Percentiles rank a stretch among this genome's conserved stretches.
phyloP scores from a whole-genome alignment of 2,329 filamentous ascomycete species.

The Sclerotinia minor region DNA sequence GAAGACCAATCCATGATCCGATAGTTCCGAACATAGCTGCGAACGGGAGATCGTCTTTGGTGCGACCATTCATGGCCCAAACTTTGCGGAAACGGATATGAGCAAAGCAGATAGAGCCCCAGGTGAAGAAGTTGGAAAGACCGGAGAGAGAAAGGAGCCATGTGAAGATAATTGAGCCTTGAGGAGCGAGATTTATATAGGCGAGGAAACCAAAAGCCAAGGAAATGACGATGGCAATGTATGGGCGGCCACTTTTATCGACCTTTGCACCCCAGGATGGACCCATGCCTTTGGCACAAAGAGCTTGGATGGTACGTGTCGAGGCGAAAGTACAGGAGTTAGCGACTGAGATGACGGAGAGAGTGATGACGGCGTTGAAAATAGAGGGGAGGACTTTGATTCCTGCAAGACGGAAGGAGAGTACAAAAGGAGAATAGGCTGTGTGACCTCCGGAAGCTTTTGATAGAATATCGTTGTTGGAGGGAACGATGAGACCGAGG shows the following conservation, averaged over 20 bases:
- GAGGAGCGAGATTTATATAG: slow-evolving; percentile 59
- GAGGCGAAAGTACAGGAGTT: slow-evolving; percentile 92
- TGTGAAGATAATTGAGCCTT: slow-evolving; percentile 63
- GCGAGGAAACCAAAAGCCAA: slow-evolving; percentile 59
- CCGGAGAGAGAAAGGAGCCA: slow-evolving; percentile 74
- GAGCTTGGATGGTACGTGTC: slow-evolving; percentile 82
- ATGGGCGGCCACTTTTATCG: slow-evolving; percentile 75
- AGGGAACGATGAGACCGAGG: slow-evolving; percentile 80
- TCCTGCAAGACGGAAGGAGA: slow-evolving; percentile 81
- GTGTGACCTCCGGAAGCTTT: slow-evolving; percentile 64
- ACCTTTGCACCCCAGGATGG: slow-evolving; percentile 76
- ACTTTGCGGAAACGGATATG: slow-evolving; percentile 66
- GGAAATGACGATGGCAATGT: slow-evolving; percentile 53
- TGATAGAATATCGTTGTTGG: slow-evolving; percentile 62
- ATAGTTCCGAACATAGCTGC: slow-evolving; percentile 54
- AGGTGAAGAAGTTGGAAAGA: slow-evolving; percentile 73
- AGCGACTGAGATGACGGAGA: slow-evolving; percentile 85
- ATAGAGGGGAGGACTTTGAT: slow-evolving; percentile 80
- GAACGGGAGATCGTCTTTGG: slow-evolving; percentile 51
- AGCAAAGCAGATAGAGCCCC: slow-evolving; percentile 66
- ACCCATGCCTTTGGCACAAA: slow-evolving; percentile 84
- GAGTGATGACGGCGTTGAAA: slow-evolving; percentile 91
- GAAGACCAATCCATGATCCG: slow-evolving; percentile 68
- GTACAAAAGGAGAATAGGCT: slow-evolving; percentile 82
- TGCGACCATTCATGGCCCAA: slow-evolving; percentile 60